These are phyloP conservation scores for Thalassiosira pacifica DNA, from an alignment of 352 stramenopile species.

Conservation along the genomic window DNA sequence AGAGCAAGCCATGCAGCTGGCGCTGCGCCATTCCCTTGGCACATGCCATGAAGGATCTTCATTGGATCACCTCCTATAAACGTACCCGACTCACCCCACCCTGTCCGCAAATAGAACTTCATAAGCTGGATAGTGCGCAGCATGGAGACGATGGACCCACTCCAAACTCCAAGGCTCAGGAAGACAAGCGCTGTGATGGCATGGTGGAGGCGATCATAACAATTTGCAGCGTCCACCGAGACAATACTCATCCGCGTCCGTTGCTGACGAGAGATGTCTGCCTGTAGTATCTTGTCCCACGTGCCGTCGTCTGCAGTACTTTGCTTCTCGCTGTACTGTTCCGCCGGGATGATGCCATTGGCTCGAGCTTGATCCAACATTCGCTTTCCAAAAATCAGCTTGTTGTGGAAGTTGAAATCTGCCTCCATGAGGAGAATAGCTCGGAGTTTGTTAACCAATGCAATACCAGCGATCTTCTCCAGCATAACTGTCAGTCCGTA, in stretches of 20 bases:
- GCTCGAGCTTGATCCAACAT: constrained; percentile 33
- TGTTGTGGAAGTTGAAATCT: constrained; percentile 43
- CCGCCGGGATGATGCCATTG: constrained; percentile 25
- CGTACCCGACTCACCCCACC: constrained; percentile 11
- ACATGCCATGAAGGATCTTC: not conserved
- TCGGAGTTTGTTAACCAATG: constrained; percentile 17
- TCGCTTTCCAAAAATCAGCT: constrained; percentile 22
- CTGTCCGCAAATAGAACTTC: constrained; percentile 28
- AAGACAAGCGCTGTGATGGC: constrained; percentile 4
- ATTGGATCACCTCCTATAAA: not conserved
- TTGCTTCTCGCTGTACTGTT: constrained; percentile 26
- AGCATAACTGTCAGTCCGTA: constrained; percentile 31
- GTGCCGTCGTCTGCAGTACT: constrained; percentile 16
- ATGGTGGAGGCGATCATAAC: constrained; percentile 27
- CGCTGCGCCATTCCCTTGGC: constrained; percentile 27
- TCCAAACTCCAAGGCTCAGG: not conserved
- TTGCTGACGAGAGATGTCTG: constrained; percentile 1
- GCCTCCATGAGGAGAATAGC: constrained; percentile 47
- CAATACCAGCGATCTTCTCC: constrained; percentile 12
- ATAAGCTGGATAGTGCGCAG: constrained; percentile 12
- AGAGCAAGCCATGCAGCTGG: constrained; percentile 23
- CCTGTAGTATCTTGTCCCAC: constrained; percentile 3
- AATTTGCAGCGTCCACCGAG: constrained; percentile 26
- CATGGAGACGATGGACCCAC: not conserved
- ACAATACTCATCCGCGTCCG: not conserved